These are phyloP conservation scores for Herpetospermum pedunculosum DNA, from an alignment of 306 rosid genomes.

Conservation along the genomic window DNA sequence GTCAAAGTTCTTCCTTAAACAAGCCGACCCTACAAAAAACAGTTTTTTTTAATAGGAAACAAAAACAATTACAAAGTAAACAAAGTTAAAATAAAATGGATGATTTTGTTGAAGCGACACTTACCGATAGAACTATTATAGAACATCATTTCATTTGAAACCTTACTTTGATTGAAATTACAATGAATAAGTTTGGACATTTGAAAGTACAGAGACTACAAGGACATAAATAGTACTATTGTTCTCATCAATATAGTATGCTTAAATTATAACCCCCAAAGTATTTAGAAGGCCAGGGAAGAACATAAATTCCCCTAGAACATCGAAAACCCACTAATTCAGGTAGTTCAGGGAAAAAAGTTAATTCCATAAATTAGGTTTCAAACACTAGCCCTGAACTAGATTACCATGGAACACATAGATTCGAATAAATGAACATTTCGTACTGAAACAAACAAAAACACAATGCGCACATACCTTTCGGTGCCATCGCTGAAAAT, in stretches of 20 bases:
- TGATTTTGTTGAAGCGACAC: no score
- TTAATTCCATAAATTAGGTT: not conserved
- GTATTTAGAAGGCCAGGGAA: not conserved
- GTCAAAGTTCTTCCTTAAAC: no score
- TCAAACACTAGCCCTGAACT: not conserved
- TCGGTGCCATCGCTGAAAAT: not conserved
- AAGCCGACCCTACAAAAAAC: no score
- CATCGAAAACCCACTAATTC: not conserved
- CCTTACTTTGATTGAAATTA: no score
- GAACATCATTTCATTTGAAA: no score
- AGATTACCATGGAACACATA: not conserved
- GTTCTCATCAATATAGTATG: not conserved
- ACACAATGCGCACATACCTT: not conserved
- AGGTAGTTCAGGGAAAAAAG: not conserved
- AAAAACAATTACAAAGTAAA: no score
- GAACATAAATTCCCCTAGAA: not conserved
- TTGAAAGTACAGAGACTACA: no score
- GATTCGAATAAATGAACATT: not conserved
- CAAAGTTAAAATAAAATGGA: no score
- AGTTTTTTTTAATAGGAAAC: no score
- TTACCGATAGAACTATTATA: no score
- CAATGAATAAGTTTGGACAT: no score
- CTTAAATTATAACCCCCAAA: not conserved
- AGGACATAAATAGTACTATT: no score
- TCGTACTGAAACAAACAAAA: not conserved